Evolutionary conservation across 2,329 filamentous ascomycete genomes (phyloP), one percentile per base, ranked within the genome.

Genomic region (Coniochaeta ligniaria): DNA sequence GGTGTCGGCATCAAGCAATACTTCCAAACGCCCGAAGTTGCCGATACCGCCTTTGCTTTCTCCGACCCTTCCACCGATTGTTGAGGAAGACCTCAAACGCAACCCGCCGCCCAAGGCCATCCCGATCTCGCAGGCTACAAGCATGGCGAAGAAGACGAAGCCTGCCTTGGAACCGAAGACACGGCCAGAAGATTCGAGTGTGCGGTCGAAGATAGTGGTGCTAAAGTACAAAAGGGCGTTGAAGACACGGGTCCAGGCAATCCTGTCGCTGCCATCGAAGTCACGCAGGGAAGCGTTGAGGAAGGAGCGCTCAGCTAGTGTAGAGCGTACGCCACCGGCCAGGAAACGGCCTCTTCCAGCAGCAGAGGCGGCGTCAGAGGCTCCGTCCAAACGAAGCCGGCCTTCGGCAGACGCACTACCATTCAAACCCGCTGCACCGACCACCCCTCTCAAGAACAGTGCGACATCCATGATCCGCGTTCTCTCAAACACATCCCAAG

Each of bases 401-500:
- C 74, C 74, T 47, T 71, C 76, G 1, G 72, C 76, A 1, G 81
- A 82, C 6, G 66, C 74, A 28, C 66, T 70, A 33, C 69, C 68
- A 43, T 67, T 71, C 6, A 71, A 73, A 56, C 65, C 74, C 16
- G 66, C 73, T 16, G 69, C 72, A 1, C 80, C 81, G 0, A 78
- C 79, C 2, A 85, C 83, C 0, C 83, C 83, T 0, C 77, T 80
- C 11, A 84, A 76, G 59, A 72, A 76, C 60, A 72, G 75, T 1
- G 74, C 78, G 16, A 73, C 76, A 1, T 70, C 80, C 60, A 84
- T 84, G 80, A 81, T 78, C 6, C 79, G 82, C 4, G 80, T 78
- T 36, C 75, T 80, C 58, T 84, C 83, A 1, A 82, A 71, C 68
- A 82, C 80, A 66, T 84, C 82, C 0, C 74, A 80, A 62, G 77